Evolutionary conservation across 2,329 filamentous ascomycete genomes (phyloP).

Genomic region (Aspergillus sp.): DNA sequence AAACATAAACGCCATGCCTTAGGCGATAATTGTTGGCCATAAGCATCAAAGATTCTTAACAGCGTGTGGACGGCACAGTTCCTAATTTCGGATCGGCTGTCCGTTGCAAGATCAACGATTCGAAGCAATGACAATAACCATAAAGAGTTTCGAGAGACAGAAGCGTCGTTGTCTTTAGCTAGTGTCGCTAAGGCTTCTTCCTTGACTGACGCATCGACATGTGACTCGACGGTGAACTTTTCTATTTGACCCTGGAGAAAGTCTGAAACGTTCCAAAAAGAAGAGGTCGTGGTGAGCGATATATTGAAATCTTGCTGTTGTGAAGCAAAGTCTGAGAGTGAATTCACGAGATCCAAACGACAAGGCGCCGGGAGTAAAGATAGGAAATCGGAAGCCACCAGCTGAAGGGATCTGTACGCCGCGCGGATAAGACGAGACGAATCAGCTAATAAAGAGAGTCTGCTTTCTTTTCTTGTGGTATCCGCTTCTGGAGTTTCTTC

Average conservation of each 20-base stretch:
- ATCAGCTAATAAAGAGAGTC: constrained; percentile 21
- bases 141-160: constrained; percentile 44
- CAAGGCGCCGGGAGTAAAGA: constrained; percentile 62
- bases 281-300: constrained; percentile 85
- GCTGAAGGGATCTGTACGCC: constrained; percentile 79
- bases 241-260: constrained; percentile 55
- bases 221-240: constrained; percentile 29
- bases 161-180: constrained; percentile 51
- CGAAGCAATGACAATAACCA: constrained; percentile 31
- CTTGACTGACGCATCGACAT: constrained; percentile 39
- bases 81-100: constrained; percentile 32
- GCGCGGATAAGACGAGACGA: constrained; percentile 73
- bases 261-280: constrained; percentile 93
- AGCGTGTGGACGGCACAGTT: constrained; percentile 77
- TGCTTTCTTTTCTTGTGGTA: constrained; percentile 9
- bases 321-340: constrained; percentile 78
- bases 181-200: constrained; percentile 51
- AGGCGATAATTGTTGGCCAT: constrained; percentile 68
- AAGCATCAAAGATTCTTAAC: constrained; percentile 83
- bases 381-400: constrained; percentile 92
- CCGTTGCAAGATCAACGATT: constrained; percentile 34
- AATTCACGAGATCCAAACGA: constrained; percentile 72
- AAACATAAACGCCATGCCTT: constrained; percentile 79
- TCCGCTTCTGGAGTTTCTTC: constrained; percentile 21
- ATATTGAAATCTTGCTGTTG: constrained; percentile 93